Evolutionary conservation across 2,329 filamentous ascomycete species (phyloP).

Genomic region (Alternaria arborescens): DNA sequence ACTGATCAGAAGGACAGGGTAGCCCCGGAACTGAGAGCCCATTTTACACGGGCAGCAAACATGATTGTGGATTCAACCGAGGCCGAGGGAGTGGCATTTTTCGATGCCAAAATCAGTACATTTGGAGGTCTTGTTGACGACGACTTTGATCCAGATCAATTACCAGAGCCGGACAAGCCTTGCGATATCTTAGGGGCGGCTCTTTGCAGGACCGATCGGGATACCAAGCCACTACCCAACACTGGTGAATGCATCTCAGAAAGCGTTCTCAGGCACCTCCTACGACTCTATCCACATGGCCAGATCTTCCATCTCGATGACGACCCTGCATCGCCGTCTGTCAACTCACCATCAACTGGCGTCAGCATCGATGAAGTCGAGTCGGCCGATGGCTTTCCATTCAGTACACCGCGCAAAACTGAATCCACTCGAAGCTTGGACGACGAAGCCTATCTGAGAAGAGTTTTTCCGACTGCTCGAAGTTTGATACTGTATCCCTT

Average conservation of each 20-base stretch:
- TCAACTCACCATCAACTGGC: slow-evolving; percentile 29
- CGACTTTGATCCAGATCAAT: slow-evolving; percentile 41
- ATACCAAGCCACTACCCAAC: slow-evolving; percentile 16
- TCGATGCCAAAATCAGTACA: slow-evolving; percentile 50
- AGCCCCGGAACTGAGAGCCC: slow-evolving; percentile 43
- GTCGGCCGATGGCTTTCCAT: slow-evolving; percentile 33
- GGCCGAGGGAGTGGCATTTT: slow-evolving; percentile 49
- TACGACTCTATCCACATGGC: slow-evolving; percentile 47
- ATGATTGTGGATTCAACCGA: slow-evolving; percentile 52
- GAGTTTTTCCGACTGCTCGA: slow-evolving; percentile 47
- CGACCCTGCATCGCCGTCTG: slow-evolving; percentile 23
- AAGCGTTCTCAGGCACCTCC: slow-evolving; percentile 43
- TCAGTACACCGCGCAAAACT: slow-evolving; percentile 34
- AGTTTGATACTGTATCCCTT: slow-evolving; percentile 52
- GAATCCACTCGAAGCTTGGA: slow-evolving; percentile 44
- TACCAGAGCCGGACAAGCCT: slow-evolving; percentile 45
- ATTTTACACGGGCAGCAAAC: slow-evolving; percentile 48
- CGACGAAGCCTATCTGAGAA: slow-evolving; percentile 45
- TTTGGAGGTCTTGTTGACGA: slow-evolving; percentile 51
- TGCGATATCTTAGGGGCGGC: slow-evolving; percentile 43
- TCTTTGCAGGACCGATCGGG: slow-evolving; percentile 28
- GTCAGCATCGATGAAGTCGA: slow-evolving; percentile 24
- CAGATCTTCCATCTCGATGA: slow-evolving; percentile 52
- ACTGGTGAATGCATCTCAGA: slow-evolving; percentile 41
- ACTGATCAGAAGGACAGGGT: slow-evolving; percentile 32